These are phyloP conservation scores for Cystobasidiopsis lactophilus DNA, from an alignment of 768 basidiomycete species.

Conservation along the genomic window DNA sequence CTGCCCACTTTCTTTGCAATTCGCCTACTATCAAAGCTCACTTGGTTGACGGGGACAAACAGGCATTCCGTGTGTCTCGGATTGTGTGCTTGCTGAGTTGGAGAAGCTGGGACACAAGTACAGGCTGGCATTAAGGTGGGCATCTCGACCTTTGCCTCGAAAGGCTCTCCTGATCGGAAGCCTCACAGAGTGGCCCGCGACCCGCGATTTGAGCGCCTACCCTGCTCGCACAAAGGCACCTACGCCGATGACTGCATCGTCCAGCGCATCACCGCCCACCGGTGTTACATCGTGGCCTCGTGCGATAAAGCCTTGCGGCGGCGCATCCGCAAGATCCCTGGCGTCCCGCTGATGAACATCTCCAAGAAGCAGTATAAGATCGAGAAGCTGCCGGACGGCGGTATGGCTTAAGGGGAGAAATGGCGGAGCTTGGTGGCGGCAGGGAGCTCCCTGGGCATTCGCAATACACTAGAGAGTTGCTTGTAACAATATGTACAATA, in stretches of 20 bases:
- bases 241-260: constrained; percentile 98
- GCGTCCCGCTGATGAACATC: constrained; percentile 62
- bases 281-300: constrained; percentile 92
- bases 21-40: background rate
- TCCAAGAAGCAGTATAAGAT: constrained; percentile 78
- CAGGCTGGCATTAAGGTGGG: constrained; percentile 75
- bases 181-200: constrained; percentile 72
- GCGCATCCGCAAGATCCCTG: constrained; percentile 57
- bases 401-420: background rate
- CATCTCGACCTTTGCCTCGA: background rate
- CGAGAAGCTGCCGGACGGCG: constrained; percentile 83
- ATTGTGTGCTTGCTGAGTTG: constrained; percentile 94
- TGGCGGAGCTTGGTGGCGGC: background rate
- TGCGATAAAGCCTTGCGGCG: constrained; percentile 87
- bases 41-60: background rate
- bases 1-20: too few relatives aligned
- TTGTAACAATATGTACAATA: background rate
- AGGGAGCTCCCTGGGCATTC: background rate
- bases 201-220: constrained; percentile 81
- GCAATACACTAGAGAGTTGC: background rate
- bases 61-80: constrained; percentile 98
- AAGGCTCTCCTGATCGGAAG: constrained; percentile 8
- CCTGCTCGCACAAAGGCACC: constrained; percentile 81
- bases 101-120: constrained; percentile 94
- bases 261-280: constrained; percentile 79